These are phyloP conservation scores for Fusarium xyrophilum DNA, from an alignment of 2,329 filamentous ascomycete species.

Conservation along the genomic window DNA sequence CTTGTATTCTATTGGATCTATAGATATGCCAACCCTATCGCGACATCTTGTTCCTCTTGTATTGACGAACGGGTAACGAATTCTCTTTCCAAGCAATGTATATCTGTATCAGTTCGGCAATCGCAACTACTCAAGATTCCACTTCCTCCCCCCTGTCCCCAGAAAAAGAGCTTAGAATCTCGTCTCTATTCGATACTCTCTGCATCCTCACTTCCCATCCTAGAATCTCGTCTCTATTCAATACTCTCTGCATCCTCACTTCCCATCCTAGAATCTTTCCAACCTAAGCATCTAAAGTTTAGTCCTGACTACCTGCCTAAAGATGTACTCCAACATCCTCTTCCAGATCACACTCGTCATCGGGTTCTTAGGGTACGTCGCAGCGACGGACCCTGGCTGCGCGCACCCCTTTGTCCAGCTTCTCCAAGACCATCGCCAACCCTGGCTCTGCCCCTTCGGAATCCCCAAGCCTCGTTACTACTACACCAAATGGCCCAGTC, in stretches of 20 bases:
- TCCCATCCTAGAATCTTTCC: neutral
- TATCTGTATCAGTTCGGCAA: fast-evolving
- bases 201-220: no score
- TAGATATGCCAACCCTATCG: fast-evolving
- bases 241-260: no score
- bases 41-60: neutral
- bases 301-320: no score
- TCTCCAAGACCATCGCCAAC: neutral
- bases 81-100: fast-evolving
- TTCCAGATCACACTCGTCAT: neutral
- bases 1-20: neutral
- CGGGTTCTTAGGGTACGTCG: neutral
- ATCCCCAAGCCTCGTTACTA: neutral
- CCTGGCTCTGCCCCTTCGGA: neutral
- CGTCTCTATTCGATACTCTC: no score
- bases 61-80: neutral
- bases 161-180: no score
- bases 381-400: neutral
- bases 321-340: neutral
- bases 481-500: neutral
- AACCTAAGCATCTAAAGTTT: fast-evolving
- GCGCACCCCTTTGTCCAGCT: neutral
- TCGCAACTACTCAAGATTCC: neutral
- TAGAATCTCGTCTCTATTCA: no score
- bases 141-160: neutral